Base-by-base conservation (phyloP, 306 rosid genomes). In the Rosa multiflora region DNA sequence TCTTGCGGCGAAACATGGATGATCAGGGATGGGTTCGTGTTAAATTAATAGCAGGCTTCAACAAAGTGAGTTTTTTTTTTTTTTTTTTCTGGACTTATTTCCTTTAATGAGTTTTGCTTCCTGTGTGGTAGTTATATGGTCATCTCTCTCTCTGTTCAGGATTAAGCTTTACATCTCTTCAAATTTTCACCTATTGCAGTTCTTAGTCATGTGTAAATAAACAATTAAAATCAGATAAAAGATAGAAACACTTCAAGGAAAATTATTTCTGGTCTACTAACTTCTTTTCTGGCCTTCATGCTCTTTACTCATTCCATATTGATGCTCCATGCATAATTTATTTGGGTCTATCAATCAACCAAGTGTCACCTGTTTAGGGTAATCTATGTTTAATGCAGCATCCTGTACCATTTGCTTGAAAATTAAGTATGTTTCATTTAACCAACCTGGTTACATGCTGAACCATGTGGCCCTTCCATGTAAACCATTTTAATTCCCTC, bases 1-100 rank as follows among this genome's bases (percentile, higher is more conserved):
- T 67, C 88, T 88, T 95, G 90, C 84, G 99, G 88, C 76, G 76
- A 87, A 88, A 88, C 73, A 93, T 93, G 99, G 95, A 95, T 83
- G 91, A 86, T 73, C 90, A 88, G 77, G 99, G 99, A 62, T 93
- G 96, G 96, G 97, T 95, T 88, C 89, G 85, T 40, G 78, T 93
- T 81, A 82, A 76, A 63, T 79, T 91, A 83, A 88, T 95, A 74
- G 98, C 97, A 62, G 83, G 87, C 76, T 95, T 95, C 89, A 89
- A 82, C 14, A 88, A 88, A 79, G 99, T 92, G 82, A 91, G 91
- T 89, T 82, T 74, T 20, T 78, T 56, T 66, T 78, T 66, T 78
- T 63, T 14, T 43, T 18, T 5, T 26, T 76, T 72, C 10, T 29
- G 42, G 32, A 58, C 4, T 21, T 58, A 4, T 2, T 21, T 58